Evolutionary conservation across 176 grass and related monocot genomes (phyloP).

Genomic region (Oryza glumipatula): DNA sequence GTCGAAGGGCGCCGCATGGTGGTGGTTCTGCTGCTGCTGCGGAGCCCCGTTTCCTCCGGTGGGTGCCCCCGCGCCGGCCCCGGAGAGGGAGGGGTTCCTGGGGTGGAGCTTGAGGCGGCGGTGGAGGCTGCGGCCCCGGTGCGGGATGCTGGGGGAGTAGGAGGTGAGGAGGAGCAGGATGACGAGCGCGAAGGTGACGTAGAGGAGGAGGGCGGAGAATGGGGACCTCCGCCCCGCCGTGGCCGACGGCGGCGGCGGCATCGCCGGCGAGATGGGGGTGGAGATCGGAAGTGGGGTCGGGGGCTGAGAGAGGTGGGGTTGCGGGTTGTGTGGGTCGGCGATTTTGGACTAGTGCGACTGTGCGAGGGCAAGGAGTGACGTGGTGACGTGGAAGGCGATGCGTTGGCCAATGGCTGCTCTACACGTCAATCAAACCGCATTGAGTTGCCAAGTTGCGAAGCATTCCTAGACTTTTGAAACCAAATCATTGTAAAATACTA

Average conservation of each 20-base stretch:
- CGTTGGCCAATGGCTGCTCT: not conserved
- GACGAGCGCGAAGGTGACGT: conserved; percentile 43
- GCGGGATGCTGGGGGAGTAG: conserved; percentile 36
- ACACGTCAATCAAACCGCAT: not conserved
- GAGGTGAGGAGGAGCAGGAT: conserved; percentile 59
- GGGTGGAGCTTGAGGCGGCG: conserved; percentile 70
- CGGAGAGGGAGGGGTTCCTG: conserved; percentile 34
- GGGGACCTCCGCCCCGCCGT: conserved; percentile 38
- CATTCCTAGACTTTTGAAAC: no score
- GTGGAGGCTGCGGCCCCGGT: conserved; percentile 51
- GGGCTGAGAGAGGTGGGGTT: not conserved
- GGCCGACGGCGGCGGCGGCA: conserved; percentile 8
- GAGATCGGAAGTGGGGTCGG: conserved; percentile 6
- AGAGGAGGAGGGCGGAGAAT: conserved; percentile 50
- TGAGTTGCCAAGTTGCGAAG: not conserved
- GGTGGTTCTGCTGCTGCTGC: not conserved
- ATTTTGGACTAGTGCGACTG: not conserved
- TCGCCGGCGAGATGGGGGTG: conserved; percentile 30
- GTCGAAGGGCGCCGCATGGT: conserved; percentile 57
- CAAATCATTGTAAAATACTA: no score
- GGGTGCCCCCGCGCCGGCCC: not conserved
- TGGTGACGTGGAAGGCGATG: not conserved
- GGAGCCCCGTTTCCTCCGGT: conserved; percentile 26
- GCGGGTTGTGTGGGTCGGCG: not conserved
- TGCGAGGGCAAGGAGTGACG: not conserved